phyloP scores from a whole-genome alignment of 1,284 basidiomycete genomes.

The Cryptococcus neoformans region DNA sequence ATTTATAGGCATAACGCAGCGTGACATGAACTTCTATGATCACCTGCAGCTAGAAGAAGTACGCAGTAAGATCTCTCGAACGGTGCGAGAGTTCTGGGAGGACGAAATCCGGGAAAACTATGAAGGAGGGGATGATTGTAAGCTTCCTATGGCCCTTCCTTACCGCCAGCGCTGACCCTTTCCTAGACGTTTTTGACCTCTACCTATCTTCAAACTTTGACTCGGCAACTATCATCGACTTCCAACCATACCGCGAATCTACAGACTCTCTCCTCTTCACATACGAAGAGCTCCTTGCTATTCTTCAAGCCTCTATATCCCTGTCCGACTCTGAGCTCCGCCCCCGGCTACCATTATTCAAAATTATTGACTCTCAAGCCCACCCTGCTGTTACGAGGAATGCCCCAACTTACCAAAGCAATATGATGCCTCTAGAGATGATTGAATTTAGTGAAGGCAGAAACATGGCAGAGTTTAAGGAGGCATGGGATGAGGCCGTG shows the following conservation, averaged over 20 bases:
- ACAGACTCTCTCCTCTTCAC: conserved; percentile 85
- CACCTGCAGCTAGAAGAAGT: conserved; percentile 68
- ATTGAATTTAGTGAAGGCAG: conserved; percentile 71
- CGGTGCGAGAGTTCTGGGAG: conserved; percentile 66
- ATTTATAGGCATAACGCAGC: conserved; percentile 72
- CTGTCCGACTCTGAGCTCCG: background rate
- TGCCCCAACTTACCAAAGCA: conserved; percentile 73
- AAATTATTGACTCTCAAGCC: conserved; percentile 66
- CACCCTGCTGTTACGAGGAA: conserved; percentile 66
- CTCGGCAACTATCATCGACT: conserved; percentile 77
- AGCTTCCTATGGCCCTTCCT: conserved; percentile 30
- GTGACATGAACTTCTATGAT: conserved; percentile 88
- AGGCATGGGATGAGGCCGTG: conserved; percentile 41
- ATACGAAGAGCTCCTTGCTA: conserved; percentile 67
- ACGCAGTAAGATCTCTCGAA: conserved; percentile 56
- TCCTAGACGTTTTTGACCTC: conserved; percentile 76
- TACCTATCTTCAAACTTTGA: conserved; percentile 76
- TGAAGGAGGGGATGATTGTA: conserved; percentile 65
- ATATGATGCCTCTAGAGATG: conserved; percentile 90
- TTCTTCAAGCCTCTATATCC: conserved; percentile 36
- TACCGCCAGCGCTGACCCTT: background rate
- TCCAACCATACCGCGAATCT: conserved; percentile 79
- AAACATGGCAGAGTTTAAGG: conserved; percentile 65
- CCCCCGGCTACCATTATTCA: conserved; percentile 55
- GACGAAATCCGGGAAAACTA: conserved; percentile 62